Evolutionary conservation across 1,284 basidiomycete species (phyloP), one percentile per base, ranked within the genome.

Genomic region (Caloboletus inedulis): DNA sequence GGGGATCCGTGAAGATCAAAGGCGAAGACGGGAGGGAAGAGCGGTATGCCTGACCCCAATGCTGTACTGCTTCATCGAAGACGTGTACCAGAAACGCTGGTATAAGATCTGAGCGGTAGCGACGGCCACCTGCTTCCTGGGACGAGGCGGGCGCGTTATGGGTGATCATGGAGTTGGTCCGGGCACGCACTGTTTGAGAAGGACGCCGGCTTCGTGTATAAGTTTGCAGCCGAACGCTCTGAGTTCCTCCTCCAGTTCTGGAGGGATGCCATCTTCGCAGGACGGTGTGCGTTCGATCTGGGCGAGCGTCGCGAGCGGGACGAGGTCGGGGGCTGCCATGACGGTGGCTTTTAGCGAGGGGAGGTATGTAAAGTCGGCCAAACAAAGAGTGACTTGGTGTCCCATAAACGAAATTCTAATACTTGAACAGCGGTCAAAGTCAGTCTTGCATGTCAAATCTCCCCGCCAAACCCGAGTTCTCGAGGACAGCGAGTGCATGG

Each of bases 11-110:
- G 31, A 62, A 53, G 50, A 40, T 46, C 29, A 49, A 43, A 40
- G 7, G 25, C 9, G 16, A 33, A 39, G 39, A 43, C 21, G 18
- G 13, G 46, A 52, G 19, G 10, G 14, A 39, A 44, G 39, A 25
- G 49, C 21, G 39, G 31, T 23, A 5, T 45, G 53, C 84, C 61
- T 70, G 63, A 96, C 94, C 59, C 85, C 87, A 53, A 97, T 86
- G 25, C 91, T 86, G 69, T 96, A 99, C 55, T 94, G 89, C 64
- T 89, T 87, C 84, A 99, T 85, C 4, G 94, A 97, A 5, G 90
- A 88, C 16, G 97, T 92, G 73, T 85, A 98, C 90, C 89, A 99
- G 77, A 99, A 99, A 29, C 96, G 79, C 59, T 99, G 96, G 68
- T 96, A 96, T 4, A 99, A 74, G 36, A 98, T 93, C 68, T 98